Conservation (phyloP, 2,329 filamentous ascomycete species). For the Tolypocladium cylindrosporum region DNA sequence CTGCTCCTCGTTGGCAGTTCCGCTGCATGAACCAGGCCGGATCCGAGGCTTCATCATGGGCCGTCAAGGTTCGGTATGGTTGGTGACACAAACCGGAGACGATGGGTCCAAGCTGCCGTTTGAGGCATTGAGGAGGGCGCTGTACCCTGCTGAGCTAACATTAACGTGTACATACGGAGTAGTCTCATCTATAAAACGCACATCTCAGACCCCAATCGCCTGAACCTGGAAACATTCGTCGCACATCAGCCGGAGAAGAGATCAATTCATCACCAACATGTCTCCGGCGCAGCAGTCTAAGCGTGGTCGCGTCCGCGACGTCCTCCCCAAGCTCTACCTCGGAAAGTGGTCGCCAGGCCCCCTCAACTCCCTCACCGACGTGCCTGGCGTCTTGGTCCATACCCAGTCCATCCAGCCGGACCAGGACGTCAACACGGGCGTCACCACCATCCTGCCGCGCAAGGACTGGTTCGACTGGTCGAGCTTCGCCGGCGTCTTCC, state of each 20-base stretch:
- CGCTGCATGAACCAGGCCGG: too few species aligned
- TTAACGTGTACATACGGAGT: background rate
- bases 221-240: background rate
- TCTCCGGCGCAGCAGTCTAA: background rate
- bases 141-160: background rate
- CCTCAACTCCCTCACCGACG: conserved; percentile 41
- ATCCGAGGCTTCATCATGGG: background rate
- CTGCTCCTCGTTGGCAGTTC: background rate
- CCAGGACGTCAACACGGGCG: conserved; percentile 34
- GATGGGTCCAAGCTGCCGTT: background rate
- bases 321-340: conserved; percentile 32
- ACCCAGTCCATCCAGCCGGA: conserved; percentile 30
- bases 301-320: conserved; percentile 27
- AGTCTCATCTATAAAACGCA: background rate
- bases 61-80: background rate
- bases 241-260: background rate
- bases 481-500: conserved; percentile 42
- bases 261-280: background rate
- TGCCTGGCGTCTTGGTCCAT: conserved; percentile 35
- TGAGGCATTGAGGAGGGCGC: background rate
- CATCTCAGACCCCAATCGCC: background rate
- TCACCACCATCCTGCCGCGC: conserved; percentile 39
- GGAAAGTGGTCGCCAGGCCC: conserved; percentile 32
- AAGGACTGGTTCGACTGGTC: conserved; percentile 32
- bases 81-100: background rate